Evolutionary conservation across 441 rosid species (phyloP).

Genomic region (Gossypium aridum): DNA sequence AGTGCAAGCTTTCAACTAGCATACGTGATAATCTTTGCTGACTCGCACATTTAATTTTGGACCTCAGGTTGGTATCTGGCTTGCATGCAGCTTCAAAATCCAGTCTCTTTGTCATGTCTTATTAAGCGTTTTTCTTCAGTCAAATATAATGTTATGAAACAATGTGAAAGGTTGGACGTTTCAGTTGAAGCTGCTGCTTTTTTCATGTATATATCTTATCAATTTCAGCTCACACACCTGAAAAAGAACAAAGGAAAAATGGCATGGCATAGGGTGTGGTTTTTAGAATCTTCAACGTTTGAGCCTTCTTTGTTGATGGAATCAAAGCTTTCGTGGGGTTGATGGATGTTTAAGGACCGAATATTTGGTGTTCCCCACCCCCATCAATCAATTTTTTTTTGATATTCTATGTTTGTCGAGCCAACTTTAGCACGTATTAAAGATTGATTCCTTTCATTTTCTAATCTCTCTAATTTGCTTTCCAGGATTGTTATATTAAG

Average conservation of each 20-base stretch:
- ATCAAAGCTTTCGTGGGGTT: neutral
- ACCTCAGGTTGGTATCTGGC: neutral
- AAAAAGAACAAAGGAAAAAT: neutral
- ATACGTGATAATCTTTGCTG: neutral
- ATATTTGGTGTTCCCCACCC: neutral
- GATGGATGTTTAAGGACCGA: neutral
- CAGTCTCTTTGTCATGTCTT: no score
- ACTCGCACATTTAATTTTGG: neutral
- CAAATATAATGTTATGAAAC: no score
- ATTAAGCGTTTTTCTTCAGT: no score
- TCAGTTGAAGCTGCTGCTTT: no score
- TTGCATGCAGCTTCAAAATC: no score
- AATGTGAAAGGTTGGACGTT: no score
- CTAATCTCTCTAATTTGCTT: neutral
- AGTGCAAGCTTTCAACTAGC: neutral
- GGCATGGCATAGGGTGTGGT: neutral
- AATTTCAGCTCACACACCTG: no score
- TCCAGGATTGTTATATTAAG: neutral
- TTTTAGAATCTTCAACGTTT: constrained; percentile 4
- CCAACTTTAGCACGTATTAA: neutral
- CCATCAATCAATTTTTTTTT: neutral
- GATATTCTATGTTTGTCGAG: neutral
- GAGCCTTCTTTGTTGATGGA: neutral
- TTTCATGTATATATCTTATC: no score
- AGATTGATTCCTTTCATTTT: neutral